Percentiles rank a stretch among this genome's conserved stretches.
These are phyloP conservation scores for Lactifluus rugatus DNA, from an alignment of 768 basidiomycete genomes.

Conservation along the genomic window DNA sequence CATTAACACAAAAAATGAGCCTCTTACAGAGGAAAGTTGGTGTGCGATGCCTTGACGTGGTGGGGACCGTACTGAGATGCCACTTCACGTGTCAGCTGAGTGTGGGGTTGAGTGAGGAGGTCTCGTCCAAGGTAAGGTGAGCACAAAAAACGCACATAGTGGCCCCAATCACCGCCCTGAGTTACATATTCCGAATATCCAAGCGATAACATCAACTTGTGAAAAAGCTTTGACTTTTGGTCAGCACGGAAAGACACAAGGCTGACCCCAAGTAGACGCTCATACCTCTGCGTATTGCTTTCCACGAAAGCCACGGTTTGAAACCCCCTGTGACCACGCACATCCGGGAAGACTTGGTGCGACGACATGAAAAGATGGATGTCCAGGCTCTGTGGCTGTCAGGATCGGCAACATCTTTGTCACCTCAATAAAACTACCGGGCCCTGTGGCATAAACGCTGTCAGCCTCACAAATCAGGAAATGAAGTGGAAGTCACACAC, in stretches of 20 bases:
- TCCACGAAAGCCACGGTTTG: conserved; percentile 22
- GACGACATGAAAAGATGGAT: conserved; percentile 26
- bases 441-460: conserved; percentile 1
- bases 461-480: not conserved
- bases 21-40: conserved; percentile 26
- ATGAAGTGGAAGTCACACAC: conserved; percentile 17
- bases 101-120: not conserved
- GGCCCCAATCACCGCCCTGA: conserved; percentile 43
- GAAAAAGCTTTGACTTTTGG: conserved; percentile 12
- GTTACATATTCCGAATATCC: conserved; percentile 30
- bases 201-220: conserved; percentile 26
- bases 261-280: not conserved
- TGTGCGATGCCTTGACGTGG: conserved; percentile 27
- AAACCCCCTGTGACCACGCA: conserved; percentile 23
- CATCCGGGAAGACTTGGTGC: conserved; percentile 24
- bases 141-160: conserved; percentile 24
- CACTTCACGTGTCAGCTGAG: conserved; percentile 24
- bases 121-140: not conserved
- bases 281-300: conserved; percentile 23
- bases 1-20: not conserved
- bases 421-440: conserved; percentile 15
- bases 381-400: conserved; percentile 13
- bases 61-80: conserved; percentile 20
- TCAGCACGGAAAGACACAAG: not conserved
- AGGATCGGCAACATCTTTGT: conserved; percentile 23